phyloP scores from a whole-genome alignment of 441 rosid genomes.

The Corymbia citriodora region DNA sequence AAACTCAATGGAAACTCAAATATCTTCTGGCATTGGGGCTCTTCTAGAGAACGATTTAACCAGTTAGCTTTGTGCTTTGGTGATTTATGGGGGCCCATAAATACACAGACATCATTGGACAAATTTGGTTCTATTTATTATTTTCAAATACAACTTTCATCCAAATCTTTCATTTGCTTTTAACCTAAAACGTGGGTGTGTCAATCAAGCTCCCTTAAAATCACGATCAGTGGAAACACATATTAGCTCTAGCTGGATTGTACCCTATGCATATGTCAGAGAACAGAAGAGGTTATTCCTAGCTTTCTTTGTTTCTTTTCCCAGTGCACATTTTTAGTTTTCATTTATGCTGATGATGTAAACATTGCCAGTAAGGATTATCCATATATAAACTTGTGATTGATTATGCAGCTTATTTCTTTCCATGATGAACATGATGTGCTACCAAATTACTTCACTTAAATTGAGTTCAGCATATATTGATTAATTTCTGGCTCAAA shows the following conservation, averaged over 20 bases:
- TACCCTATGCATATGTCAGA: neutral
- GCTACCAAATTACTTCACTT: neutral
- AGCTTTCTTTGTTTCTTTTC: neutral
- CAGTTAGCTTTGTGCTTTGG: neutral
- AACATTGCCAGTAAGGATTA: neutral
- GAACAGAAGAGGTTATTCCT: fast-evolving
- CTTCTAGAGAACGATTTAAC: fast-evolving
- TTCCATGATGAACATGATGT: fast-evolving
- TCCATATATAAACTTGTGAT: neutral
- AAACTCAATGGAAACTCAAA: neutral
- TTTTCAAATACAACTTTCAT: neutral
- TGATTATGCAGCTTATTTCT: neutral
- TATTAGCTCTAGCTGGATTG: neutral
- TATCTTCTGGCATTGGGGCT: neutral
- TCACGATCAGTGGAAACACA: neutral
- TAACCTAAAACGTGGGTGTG: neutral
- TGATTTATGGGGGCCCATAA: neutral
- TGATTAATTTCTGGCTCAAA: neutral
- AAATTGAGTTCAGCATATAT: fast-evolving
- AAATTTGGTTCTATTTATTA: neutral
- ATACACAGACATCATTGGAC: neutral
- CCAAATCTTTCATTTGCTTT: neutral
- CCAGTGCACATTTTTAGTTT: fast-evolving
- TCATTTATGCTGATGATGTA: neutral
- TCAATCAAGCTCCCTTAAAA: neutral